Conservation (phyloP, 768 basidiomycete species). For the Rhizopogon salebrosus region DNA sequence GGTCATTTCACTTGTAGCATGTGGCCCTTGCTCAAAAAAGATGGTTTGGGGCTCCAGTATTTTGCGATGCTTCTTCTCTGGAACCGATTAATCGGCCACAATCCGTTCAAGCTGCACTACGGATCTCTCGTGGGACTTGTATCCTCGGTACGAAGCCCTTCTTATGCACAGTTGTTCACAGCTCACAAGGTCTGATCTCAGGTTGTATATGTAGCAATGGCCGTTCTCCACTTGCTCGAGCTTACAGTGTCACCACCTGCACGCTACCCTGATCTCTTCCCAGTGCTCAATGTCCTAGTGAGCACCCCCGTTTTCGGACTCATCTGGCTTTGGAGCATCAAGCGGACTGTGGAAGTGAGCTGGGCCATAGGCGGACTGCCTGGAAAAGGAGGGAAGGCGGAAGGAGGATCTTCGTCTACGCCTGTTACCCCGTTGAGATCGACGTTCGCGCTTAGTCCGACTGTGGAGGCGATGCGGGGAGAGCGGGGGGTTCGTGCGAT, state of each 20-base stretch:
- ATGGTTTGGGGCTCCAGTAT: constrained; percentile 75
- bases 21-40: constrained; percentile 84
- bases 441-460: not conserved
- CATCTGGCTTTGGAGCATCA: constrained; percentile 88
- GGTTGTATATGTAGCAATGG: constrained; percentile 53
- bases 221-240: constrained; percentile 62
- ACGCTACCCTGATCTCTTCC: constrained; percentile 80
- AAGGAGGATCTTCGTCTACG: not conserved
- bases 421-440: not conserved
- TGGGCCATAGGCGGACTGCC: constrained; percentile 71
- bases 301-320: constrained; percentile 76
- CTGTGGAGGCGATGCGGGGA: constrained; percentile 3
- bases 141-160: constrained; percentile 37
- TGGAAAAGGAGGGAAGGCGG: constrained; percentile 11
- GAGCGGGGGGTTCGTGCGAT: constrained; percentile 19
- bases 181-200: constrained; percentile 9
- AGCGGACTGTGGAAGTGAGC: constrained; percentile 68
- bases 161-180: not conserved
- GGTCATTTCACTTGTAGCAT: constrained; percentile 46
- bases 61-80: constrained; percentile 63
- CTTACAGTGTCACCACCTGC: constrained; percentile 54
- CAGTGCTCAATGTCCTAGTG: constrained; percentile 80
- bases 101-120: constrained; percentile 47
- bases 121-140: constrained; percentile 47
- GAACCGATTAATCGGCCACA: constrained; percentile 80